phyloP scores from a whole-genome alignment of 2,329 filamentous ascomycete genomes.

The Onygenales sp. region DNA sequence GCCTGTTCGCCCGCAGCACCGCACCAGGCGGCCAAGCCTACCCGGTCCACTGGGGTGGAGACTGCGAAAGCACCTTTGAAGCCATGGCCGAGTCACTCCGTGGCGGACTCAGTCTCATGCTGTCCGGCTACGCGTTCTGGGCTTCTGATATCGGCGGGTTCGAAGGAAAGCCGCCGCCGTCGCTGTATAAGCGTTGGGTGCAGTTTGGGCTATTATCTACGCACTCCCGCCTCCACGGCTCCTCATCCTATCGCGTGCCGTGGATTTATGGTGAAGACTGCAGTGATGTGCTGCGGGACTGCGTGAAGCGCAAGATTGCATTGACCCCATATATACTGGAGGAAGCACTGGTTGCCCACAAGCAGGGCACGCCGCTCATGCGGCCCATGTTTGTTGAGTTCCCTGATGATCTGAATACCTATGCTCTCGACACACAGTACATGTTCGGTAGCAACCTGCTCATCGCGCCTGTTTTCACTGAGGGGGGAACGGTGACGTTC shows the following conservation, averaged over 20 bases:
- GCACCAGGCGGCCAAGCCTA: slow-evolving; percentile 56
- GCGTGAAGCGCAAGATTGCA: slow-evolving; percentile 39
- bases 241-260: slow-evolving; percentile 55
- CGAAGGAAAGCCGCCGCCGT: slow-evolving; percentile 50
- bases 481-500: slow-evolving; percentile 51
- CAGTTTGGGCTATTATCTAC: slow-evolving; percentile 56
- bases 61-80: slow-evolving; percentile 58
- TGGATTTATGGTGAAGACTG: slow-evolving; percentile 56
- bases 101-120: slow-evolving; percentile 49
- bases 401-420: slow-evolving; percentile 53
- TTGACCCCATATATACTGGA: slow-evolving; percentile 46
- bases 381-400: slow-evolving; percentile 57
- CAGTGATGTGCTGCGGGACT: slow-evolving; percentile 41
- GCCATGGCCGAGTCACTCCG: slow-evolving; percentile 57
- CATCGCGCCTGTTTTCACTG: slow-evolving; percentile 51
- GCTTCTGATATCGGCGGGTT: slow-evolving; percentile 56
- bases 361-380: slow-evolving; percentile 48
- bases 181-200: slow-evolving; percentile 63
- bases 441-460: slow-evolving; percentile 54
- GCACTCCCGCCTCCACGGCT: slow-evolving; percentile 57
- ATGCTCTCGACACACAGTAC: slow-evolving; percentile 57
- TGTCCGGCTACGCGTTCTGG: slow-evolving; percentile 53
- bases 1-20: slow-evolving; percentile 54
- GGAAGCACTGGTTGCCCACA: slow-evolving; percentile 38
- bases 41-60: slow-evolving; percentile 56